Base-by-base conservation (phyloP, 352 stramenopile species). In the Stephanocyclus meneghinianus region DNA sequence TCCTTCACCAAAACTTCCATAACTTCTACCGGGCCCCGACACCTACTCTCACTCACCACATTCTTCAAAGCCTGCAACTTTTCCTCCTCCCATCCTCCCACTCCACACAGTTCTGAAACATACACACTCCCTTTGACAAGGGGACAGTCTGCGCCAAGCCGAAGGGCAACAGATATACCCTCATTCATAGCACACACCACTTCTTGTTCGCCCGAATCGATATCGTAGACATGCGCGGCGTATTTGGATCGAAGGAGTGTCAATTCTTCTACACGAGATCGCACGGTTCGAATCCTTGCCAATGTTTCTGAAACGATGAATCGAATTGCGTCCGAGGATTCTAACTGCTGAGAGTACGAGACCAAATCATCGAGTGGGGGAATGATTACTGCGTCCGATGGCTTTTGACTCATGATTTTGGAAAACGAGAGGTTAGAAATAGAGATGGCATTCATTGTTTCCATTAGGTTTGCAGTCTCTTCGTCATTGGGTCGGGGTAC, bases 101-200 rank as follows among this genome's bases (percentile, higher is more conserved):
- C 65, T 26, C 87, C 87, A 53, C 90, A 86, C 37, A 92, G 78
- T 53, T 90, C 72, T 50, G 76, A 70, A 67, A 90, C 77, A 48
- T 81, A 77, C 5, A 89, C 80, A 74, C 74, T 89, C 10, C 76
- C 76, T 0, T 78, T 67, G 32, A 84, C 66, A 6, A 89, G 48
- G 9, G 83, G 78, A 63, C 79, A 87, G 63, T 89, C 83, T 2
- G 60, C 47, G 7, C 68, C 70, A 2, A 91, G 60, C 10, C 78
- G 60, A 35, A 92, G 47, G 11, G 88, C 83, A 13, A 88, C 60
- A 30, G 83, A 87, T 21, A 92, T 82, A 10, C 79, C 85, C 37
- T 89, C 76, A 69, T 86, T 86, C 1, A 92, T 72, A 57, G 76
- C 82, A 70, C 85, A 91, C 0, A 91, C 78, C 10, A 92, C 75